phyloP scores from a whole-genome alignment of 2,329 filamentous ascomycete genomes.

The Venturia pyrina region DNA sequence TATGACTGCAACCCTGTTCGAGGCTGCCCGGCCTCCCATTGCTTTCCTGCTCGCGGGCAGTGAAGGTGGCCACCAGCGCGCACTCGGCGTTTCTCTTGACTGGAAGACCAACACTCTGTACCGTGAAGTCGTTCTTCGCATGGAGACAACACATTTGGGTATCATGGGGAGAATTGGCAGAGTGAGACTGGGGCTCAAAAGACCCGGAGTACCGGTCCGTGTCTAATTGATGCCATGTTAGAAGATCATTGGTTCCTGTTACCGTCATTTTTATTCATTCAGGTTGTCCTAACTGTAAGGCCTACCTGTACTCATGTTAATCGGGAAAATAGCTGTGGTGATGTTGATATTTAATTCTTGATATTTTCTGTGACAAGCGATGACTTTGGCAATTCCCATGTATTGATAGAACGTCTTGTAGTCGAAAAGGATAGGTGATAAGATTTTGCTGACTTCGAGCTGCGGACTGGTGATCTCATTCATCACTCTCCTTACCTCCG shows the following conservation, averaged over 20 bases:
- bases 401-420: too few species aligned
- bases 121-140: slow-evolving; percentile 34
- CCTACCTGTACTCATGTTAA: background rate
- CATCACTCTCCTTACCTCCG: background rate
- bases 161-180: slow-evolving; percentile 25
- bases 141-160: slow-evolving; percentile 30
- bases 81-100: slow-evolving; percentile 37
- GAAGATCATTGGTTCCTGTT: too few species aligned
- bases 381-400: too few species aligned
- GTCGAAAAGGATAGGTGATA: too few species aligned
- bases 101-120: slow-evolving; percentile 32
- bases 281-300: too few species aligned
- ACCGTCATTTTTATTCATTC: too few species aligned
- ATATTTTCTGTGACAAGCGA: too few species aligned
- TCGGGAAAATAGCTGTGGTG: background rate
- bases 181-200: slow-evolving; percentile 22
- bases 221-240: background rate
- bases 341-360: too few species aligned
- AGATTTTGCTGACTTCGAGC: background rate
- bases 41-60: slow-evolving; percentile 34
- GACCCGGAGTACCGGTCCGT: slow-evolving; percentile 11
- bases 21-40: slow-evolving; percentile 30
- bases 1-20: slow-evolving; percentile 35
- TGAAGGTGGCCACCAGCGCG: slow-evolving; percentile 38
- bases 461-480: background rate